Conservation (phyloP, 352 stramenopile genomes). For the Pythium insidiosum region DNA sequence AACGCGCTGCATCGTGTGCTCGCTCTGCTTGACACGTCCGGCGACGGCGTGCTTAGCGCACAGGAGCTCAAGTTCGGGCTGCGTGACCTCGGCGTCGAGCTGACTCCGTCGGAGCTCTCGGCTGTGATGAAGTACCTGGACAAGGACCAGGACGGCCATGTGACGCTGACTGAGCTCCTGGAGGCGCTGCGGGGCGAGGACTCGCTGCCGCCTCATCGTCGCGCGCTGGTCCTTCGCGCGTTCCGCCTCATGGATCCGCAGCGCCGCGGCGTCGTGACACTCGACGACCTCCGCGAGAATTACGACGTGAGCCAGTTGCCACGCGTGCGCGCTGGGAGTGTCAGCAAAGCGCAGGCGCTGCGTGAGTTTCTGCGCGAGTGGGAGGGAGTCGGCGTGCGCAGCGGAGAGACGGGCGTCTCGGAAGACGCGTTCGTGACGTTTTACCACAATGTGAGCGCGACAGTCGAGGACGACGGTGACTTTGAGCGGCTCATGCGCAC, state of each 20-base stretch:
- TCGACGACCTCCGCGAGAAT: slow-evolving; percentile 48
- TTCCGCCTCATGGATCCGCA: slow-evolving; percentile 53
- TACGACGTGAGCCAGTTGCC: slow-evolving; percentile 76
- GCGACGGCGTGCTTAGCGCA: slow-evolving; percentile 26
- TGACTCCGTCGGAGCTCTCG: slow-evolving; percentile 22
- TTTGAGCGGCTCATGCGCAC: slow-evolving; percentile 84
- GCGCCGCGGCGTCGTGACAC: slow-evolving; percentile 22
- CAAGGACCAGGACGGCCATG: slow-evolving; percentile 30
- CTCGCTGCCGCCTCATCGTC: slow-evolving; percentile 18
- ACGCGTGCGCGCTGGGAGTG: slow-evolving; percentile 52
- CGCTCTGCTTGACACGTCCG: slow-evolving; percentile 31
- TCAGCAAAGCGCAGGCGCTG: slow-evolving; percentile 43
- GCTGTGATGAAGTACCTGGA: slow-evolving; percentile 37
- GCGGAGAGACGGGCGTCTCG: slow-evolving; percentile 16
- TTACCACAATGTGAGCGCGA: slow-evolving; percentile 83
- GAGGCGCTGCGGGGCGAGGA: slow-evolving; percentile 28
- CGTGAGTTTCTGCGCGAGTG: slow-evolving; percentile 69
- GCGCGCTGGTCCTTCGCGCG: slow-evolving; percentile 31
- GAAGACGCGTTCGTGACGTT: slow-evolving; percentile 64
- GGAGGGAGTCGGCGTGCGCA: slow-evolving; percentile 11
- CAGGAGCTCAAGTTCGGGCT: slow-evolving; percentile 60
- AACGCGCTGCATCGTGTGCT: slow-evolving; percentile 37
- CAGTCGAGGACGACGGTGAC: slow-evolving; percentile 64
- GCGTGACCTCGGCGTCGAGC: slow-evolving; percentile 43
- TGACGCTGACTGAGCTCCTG: slow-evolving; percentile 52